Base-by-base conservation (phyloP, 2,329 filamentous ascomycete species). In the Pseudovirgaria hyperparasitica region DNA sequence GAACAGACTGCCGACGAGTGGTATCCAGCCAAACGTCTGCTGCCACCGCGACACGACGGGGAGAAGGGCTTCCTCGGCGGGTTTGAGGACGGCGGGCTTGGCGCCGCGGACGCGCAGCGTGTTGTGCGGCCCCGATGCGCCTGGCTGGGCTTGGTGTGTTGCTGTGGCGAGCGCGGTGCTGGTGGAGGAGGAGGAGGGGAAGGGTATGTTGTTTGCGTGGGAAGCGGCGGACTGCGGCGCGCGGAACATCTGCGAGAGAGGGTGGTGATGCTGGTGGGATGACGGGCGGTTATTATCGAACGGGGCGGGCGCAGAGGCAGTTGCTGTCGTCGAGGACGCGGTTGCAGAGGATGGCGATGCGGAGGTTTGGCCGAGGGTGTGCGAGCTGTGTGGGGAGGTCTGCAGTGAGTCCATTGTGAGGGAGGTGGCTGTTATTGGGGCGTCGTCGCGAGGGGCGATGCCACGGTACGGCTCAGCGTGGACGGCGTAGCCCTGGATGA, bases 381-480 rank as follows among this genome's bases (percentile, higher is more conserved):
- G 49, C 10, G 50, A 45, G 5, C 49, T 44, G 24, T 50, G 48
- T 8, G 52, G 52, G 6, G 48, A 52, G 11, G 44, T 42, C n/a
- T 44, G 42, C 18, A 43, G 39, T 14, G 44, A 48, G 2, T 38
- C 26, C 14, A 38, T 25, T 22, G 37, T 41, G 16, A 42, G 43
- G 11, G 39, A 35, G 16, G 49, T 52, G 8, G 58, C 54, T 4
- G 46, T 50, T 4, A 66, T 52, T 2, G 58, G 38, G 16, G 46
- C 43, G 35, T 67, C 63, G 22, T 45, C 49, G 25, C 45, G 47
- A 2, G 62, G 62, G 2, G 54, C 56, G 17, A 48, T 49, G 10
- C 61, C 61, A 29, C 55, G 45, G 31, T 58, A 67, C 9, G 47
- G 48, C 40, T 66, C 62, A 6, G 62, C 62, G 32, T 56, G 59